Base-by-base conservation (phyloP, 495 filamentous ascomycete genomes). In the Cudoniella acicularis region DNA sequence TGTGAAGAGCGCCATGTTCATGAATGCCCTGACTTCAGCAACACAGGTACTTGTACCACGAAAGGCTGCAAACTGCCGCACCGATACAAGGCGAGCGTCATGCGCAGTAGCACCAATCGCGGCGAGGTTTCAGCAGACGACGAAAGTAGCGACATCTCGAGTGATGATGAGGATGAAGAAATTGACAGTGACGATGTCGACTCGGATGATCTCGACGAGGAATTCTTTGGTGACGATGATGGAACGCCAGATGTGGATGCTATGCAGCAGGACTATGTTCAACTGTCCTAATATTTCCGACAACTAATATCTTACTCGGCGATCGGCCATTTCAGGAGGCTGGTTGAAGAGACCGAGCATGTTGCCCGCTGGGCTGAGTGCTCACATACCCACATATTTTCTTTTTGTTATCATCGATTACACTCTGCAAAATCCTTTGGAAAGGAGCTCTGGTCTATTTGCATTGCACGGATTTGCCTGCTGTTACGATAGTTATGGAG, bases 1-100 rank as follows among this genome's bases (percentile, higher is more conserved):
- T 98, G 94, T 69, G 68, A 85, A 57, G 85, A 96, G 60, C 89
- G 90, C 60, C 94, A 98, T 72, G 85, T 90, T 54, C 76, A 83
- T 72, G 94, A 97, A 70, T 98, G 94, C 68, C 94, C 94, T 47
- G 90, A 97, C 69, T 96, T 95, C 77, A 88, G 89, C 78, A 96
- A 96, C 74, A 88, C 80, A 51, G 93, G 92, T 59, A 74, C 79
- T 36, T 98, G 94, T 83, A 86, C 84, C 66, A 85, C 84, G 68
- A 87, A 87, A 72, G 86, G 85, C 30, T 98, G 94, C 78, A 86
- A 83, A 66, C 77, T 97, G 59, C 89, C 84, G 24, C 94, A 98
- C 72, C 83, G 93, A 64, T 89, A 95, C 73, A 86, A 91, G 73
- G 94, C 94, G 57, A 82, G 80, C 76, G 74, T 81, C 64, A 76